Base-by-base conservation (phyloP, 1,139 yeast species). In the Eremothecium sinecaudum region DNA sequence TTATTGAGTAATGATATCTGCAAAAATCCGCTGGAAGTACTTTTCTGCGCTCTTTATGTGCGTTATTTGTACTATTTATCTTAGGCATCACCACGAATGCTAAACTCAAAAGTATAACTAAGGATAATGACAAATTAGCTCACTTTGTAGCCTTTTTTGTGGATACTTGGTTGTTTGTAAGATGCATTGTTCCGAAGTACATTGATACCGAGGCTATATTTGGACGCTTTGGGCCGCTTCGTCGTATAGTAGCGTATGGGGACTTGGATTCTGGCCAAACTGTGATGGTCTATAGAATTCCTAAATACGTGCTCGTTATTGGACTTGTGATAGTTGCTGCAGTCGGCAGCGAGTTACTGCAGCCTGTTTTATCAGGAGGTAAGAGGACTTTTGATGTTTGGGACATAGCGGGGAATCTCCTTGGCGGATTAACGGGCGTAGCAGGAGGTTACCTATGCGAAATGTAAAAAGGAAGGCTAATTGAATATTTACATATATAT, bases 321-420 rank as follows among this genome's bases (percentile, higher is more conserved):
- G 45, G 62, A 7, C 72, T 79, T 47, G 62, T 73, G 0, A 16
- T 64, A 2, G 59, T 61, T 3, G 77, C 66, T 0, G 59, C 71
- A n/a, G 51, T 73, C 3, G 56, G 61, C 2, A 75, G 75, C 60
- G 82, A 75, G 47, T 55, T 69, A 25, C 38, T 66, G 2, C 79
- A 73, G 43, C 47, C 51, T 18, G 13, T 64, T 2, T 50, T 73
- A 7, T 71, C 78, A 0, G 42, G 45, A 1, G 58, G 59, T 2
- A 34, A 30, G 10, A 48, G 81, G 38, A 55, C 57, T 1, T 74
- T 73, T 51, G 81, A 75, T 45, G 36, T 51, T 2, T 38, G 45
- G 34, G 81, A 75, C 47, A 73, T 74, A 14, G 34, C 55, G 2
- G 59, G 50, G 38, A 74, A 75, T 46, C 41, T 69, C 0, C 4